A percentile compares a stretch with the other conserved stretches of the same genome.
These are phyloP conservation scores for Favolaschia claudopus DNA, from an alignment of 768 basidiomycete species.

Conservation along the genomic window DNA sequence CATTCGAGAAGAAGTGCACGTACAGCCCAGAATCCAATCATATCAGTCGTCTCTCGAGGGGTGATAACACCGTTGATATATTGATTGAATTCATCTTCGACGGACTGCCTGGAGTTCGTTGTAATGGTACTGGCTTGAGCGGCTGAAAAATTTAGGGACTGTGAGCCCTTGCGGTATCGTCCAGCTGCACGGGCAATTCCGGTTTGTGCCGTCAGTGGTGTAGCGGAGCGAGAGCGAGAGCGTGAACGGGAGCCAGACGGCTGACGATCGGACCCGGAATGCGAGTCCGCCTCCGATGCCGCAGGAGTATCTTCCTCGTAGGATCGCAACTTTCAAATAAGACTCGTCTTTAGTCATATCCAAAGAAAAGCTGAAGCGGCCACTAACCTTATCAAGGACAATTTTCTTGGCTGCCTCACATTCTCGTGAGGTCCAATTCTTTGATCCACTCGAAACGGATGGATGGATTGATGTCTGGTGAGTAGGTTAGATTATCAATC, in stretches of 20 bases:
- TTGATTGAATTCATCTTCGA: conserved; percentile 1
- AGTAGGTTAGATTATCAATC: no score
- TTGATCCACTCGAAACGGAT: neutral
- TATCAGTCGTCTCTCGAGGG: neutral
- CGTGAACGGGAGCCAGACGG: no score
- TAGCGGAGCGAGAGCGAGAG: neutral
- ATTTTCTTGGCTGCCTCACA: no score
- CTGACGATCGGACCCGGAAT: no score
- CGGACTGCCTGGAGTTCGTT: no score
- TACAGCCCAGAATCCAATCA: conserved; percentile 1
- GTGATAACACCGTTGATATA: conserved; percentile 7
- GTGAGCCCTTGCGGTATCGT: neutral
- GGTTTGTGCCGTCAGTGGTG: neutral
- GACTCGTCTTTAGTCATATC: no score
- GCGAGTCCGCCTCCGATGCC: no score
- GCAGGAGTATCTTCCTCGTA: no score
- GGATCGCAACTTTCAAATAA: no score
- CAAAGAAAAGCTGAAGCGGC: no score
- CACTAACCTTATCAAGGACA: no score
- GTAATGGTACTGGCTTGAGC: neutral
- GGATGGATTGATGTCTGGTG: conserved; percentile 1
- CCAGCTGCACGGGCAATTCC: neutral
- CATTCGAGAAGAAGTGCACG: neutral
- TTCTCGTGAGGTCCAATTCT: no score
- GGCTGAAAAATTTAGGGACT: conserved; percentile 1